A percentile compares a stretch with the other conserved stretches of the same genome.
Conservation (phyloP, 306 rosid genomes). For the Vicia faba region DNA sequence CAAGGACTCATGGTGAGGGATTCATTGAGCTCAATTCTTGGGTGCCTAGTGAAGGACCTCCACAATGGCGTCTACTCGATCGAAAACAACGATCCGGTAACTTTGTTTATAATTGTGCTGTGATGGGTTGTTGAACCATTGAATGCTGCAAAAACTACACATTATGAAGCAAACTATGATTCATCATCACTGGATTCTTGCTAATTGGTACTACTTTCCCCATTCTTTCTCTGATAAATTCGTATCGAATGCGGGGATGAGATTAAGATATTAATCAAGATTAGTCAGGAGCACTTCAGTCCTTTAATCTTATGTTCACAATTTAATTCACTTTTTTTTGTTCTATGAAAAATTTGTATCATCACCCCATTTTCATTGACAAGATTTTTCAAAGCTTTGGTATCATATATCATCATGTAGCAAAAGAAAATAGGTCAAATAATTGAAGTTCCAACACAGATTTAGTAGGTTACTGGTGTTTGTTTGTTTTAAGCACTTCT, state of each 20-base stretch:
- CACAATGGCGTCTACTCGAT: conserved; percentile 78
- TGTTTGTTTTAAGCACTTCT: conserved; percentile 41
- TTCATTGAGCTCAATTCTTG: conserved; percentile 86
- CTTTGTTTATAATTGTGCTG: conserved; percentile 97
- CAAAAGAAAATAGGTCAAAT: conserved; percentile 66
- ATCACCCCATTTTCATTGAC: conserved; percentile 62
- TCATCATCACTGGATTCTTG: conserved; percentile 49
- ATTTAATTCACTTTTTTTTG: conserved; percentile 45
- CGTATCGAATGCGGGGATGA: conserved; percentile 50
- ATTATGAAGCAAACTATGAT: conserved; percentile 48
- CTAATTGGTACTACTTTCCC: conserved; percentile 72
- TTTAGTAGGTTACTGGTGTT: conserved; percentile 47
- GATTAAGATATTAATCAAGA: conserved; percentile 59
- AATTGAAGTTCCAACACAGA: conserved; percentile 65
- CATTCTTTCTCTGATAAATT: conserved; percentile 44
- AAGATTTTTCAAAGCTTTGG: conserved; percentile 54
- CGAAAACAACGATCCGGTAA: conserved; percentile 70
- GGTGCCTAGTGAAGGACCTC: conserved; percentile 95
- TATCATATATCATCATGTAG: conserved; percentile 48
- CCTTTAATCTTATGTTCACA: conserved; percentile 32
- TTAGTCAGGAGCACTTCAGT: conserved; percentile 54
- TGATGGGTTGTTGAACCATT: conserved; percentile 87
- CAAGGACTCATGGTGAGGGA: conserved; percentile 70
- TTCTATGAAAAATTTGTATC: conserved; percentile 49
- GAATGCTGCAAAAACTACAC: conserved; percentile 24